Base-by-base conservation (phyloP, 2,329 filamentous ascomycete genomes). In the Arthrobotrys musiformis region DNA sequence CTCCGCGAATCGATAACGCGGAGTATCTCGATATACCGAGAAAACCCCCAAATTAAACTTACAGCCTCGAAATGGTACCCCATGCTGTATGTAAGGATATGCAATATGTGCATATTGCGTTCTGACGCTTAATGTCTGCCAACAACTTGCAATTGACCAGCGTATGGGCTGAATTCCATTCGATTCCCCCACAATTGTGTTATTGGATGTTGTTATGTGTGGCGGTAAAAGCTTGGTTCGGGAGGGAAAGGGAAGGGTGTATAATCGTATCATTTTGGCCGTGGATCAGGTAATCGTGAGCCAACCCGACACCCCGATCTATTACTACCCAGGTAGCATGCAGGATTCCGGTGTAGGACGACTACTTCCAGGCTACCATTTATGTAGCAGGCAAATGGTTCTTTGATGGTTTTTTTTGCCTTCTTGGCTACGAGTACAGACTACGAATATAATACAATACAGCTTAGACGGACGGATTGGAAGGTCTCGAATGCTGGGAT, bases 311-410 rank as follows among this genome's bases (percentile, higher is more conserved):
- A n/a, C n/a, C n/a, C n/a, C n/a, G n/a, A n/a, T n/a, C n/a, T n/a
- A n/a, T n/a, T n/a, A n/a, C n/a, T n/a, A n/a, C n/a, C n/a, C n/a
- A n/a, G n/a, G n/a, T n/a, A n/a, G n/a, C n/a, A n/a, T n/a, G n/a
- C n/a, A n/a, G n/a, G n/a, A n/a, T n/a, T n/a, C n/a, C n/a, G n/a
- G n/a, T 46, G 42, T 17, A 56, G 50, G 44, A 13, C 19, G n/a
- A 48, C 22, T 48, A 24, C 2, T 58, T 24, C 17, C 61, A 74
- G 70, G 70, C 70, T 74, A 28, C 70, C 70, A 74, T 48, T n/a
- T n/a, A n/a, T n/a, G n/a, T n/a, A n/a, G n/a, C n/a, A n/a, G n/a
- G n/a, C n/a, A n/a, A n/a, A n/a, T 48, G 11, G 13, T 33, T 64
- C 37, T 50, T 66, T 66, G 60, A 5, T 35, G 5, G 30, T 11